Evolutionary conservation across 345 rosid genomes (phyloP).

Genomic region (Gossypium ekmanianum): DNA sequence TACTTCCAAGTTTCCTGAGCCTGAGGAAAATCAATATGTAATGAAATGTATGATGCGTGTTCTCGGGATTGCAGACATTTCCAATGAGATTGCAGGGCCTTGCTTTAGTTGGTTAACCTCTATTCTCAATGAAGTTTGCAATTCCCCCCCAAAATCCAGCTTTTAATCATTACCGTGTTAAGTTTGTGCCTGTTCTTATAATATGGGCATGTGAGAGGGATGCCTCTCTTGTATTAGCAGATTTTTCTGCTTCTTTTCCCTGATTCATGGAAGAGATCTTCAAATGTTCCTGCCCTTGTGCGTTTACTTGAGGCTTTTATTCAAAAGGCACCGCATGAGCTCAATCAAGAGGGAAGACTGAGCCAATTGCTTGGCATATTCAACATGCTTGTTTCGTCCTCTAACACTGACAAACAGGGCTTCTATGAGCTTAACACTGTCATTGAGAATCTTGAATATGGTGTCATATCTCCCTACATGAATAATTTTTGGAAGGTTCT

Average conservation of each 20-base stretch:
- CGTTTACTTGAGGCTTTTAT: slow-evolving; percentile 95
- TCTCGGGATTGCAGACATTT: slow-evolving; percentile 75
- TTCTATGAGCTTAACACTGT: slow-evolving; percentile 89
- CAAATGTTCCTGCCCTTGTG: slow-evolving; percentile 96
- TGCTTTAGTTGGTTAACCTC: slow-evolving; percentile 72
- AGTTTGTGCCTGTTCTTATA: slow-evolving; percentile 91
- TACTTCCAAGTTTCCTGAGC: slow-evolving; percentile 71
- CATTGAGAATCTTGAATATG: slow-evolving; percentile 71
- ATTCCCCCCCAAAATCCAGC: slow-evolving; percentile 81
- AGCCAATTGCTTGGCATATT: slow-evolving; percentile 86
- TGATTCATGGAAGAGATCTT: slow-evolving; percentile 77
- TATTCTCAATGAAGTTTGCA: slow-evolving; percentile 73
- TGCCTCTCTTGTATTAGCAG: slow-evolving; percentile 56
- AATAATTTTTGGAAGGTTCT: slow-evolving; percentile 66
- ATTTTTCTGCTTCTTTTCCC: slow-evolving; percentile 80
- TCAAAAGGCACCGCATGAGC: slow-evolving; percentile 80
- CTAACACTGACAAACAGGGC: slow-evolving; percentile 86
- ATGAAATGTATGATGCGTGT: slow-evolving; percentile 98
- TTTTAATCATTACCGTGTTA: slow-evolving; percentile 87
- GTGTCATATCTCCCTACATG: slow-evolving; percentile 58
- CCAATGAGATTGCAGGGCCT: slow-evolving; percentile 67
- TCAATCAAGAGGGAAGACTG: slow-evolving; percentile 68
- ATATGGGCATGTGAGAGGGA: slow-evolving; percentile 85
- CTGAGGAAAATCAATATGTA: slow-evolving; percentile 89
- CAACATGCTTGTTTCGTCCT: slow-evolving; percentile 53